A percentile compares a stretch with the other conserved stretches of the same genome.
Evolutionary conservation across 805 yeast genomes (phyloP).

Genomic region (Trichomonascus vanleenenianus): DNA sequence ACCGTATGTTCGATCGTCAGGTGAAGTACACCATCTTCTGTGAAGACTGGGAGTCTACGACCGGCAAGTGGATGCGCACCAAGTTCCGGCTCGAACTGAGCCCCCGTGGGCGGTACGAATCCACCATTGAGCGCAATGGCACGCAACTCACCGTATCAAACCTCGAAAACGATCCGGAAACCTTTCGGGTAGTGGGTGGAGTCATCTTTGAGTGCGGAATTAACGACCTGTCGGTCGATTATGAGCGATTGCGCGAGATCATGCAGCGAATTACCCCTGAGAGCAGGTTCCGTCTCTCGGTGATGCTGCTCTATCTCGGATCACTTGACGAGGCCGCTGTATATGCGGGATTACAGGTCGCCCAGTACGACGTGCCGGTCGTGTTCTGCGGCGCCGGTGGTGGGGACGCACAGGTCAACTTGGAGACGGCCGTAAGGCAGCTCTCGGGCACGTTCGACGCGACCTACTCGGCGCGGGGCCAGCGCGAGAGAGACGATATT

Average conservation of each 20-base stretch:
- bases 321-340: background rate
- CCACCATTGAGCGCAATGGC: slow-evolving; percentile 27
- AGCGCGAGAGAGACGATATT: background rate
- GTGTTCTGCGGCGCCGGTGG: background rate
- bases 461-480: background rate
- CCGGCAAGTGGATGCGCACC: slow-evolving; percentile 43
- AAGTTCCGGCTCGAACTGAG: slow-evolving; percentile 36
- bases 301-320: slow-evolving; percentile 38
- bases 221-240: slow-evolving; percentile 29
- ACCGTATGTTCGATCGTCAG: slow-evolving; percentile 20
- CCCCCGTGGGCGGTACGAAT: slow-evolving; percentile 22
- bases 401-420: background rate
- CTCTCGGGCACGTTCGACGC: background rate
- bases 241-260: slow-evolving; percentile 28
- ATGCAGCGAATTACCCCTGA: slow-evolving; percentile 24
- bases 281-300: slow-evolving; percentile 31
- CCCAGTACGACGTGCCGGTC: background rate
- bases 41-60: slow-evolving; percentile 39
- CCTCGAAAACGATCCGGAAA: slow-evolving; percentile 35
- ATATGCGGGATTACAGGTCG: background rate
- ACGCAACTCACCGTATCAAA: slow-evolving; percentile 34
- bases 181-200: slow-evolving; percentile 36
- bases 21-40: slow-evolving; percentile 37
- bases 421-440: background rate
- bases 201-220: slow-evolving; percentile 49